Evolutionary conservation across 306 rosid genomes (phyloP).

Genomic region (Medicago ruthenica): DNA sequence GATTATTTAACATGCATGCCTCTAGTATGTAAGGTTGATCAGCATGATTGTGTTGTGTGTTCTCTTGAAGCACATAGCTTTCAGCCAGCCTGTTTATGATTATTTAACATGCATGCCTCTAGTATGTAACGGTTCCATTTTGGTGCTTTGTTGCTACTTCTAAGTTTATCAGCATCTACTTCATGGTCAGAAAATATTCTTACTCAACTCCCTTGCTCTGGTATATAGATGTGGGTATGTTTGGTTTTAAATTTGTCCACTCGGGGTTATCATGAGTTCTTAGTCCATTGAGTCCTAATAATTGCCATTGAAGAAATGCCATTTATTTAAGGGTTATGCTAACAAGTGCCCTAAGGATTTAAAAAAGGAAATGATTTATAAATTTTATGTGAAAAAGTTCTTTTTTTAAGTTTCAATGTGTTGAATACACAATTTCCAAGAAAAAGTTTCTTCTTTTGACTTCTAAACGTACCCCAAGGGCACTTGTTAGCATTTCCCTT

Average conservation of each 20-base stretch:
- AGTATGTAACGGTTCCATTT: too few relatives aligned
- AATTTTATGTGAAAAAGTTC: too few relatives aligned
- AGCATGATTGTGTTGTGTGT: constrained; percentile 16
- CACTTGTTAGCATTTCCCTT: too few relatives aligned
- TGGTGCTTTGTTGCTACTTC: constrained; percentile 22
- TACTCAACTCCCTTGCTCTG: neutral
- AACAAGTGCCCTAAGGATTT: too few relatives aligned
- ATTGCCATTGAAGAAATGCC: neutral
- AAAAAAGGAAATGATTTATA: too few relatives aligned
- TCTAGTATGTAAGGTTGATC: constrained; percentile 13
- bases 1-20: constrained; percentile 11
- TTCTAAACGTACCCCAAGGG: too few relatives aligned
- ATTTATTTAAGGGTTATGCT: constrained; percentile 15
- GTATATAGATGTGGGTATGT: constrained; percentile 4
- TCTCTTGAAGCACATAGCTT: constrained; percentile 27
- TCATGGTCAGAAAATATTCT: constrained; percentile 2
- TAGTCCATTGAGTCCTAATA: neutral
- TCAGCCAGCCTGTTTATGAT: too few relatives aligned
- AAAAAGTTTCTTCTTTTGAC: too few relatives aligned
- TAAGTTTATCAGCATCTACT: neutral
- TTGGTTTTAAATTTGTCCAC: constrained; percentile 9
- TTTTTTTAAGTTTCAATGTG: too few relatives aligned
- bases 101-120: too few relatives aligned
- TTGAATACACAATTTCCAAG: too few relatives aligned
- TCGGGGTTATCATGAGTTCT: neutral